Evolutionary conservation across 129 eudicot genomes (phyloP).

Genomic region (Flaveria robusta): DNA sequence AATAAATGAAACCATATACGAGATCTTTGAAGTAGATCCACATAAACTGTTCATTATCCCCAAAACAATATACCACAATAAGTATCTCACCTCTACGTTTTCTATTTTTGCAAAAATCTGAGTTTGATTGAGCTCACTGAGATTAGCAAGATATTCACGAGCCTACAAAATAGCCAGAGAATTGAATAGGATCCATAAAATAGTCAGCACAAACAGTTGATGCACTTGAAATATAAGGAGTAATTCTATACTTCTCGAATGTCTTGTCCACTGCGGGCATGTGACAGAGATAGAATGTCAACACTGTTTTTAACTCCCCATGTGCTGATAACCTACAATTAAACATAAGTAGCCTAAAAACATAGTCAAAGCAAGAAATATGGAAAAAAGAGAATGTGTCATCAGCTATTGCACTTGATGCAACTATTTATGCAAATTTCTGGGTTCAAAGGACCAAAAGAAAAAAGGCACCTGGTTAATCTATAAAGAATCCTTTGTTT

Average conservation of each 20-base stretch:
- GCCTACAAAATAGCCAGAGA: constrained; percentile 47
- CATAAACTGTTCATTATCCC: neutral
- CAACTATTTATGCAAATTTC: neutral
- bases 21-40: neutral
- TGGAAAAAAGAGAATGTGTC: neutral
- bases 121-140: constrained; percentile 72
- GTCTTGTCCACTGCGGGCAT: constrained; percentile 79
- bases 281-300: constrained; percentile 84
- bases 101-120: constrained; percentile 85
- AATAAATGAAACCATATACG: neutral
- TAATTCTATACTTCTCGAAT: constrained; percentile 59
- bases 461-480: neutral
- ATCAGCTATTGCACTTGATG: neutral
- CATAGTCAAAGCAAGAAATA: constrained; percentile 13
- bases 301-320: constrained; percentile 86
- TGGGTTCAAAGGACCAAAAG: neutral
- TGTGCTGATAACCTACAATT: constrained; percentile 69
- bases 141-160: constrained; percentile 71
- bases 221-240: neutral
- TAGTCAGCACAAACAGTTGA: neutral
- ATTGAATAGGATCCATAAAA: neutral
- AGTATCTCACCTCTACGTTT: constrained; percentile 70
- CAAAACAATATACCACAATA: neutral
- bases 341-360: constrained; percentile 25
- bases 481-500: neutral